A percentile compares a stretch with the other conserved stretches of the same genome.
Evolutionary conservation across 257 asterid genomes (phyloP).

Genomic region (Verbascum thapsus): DNA sequence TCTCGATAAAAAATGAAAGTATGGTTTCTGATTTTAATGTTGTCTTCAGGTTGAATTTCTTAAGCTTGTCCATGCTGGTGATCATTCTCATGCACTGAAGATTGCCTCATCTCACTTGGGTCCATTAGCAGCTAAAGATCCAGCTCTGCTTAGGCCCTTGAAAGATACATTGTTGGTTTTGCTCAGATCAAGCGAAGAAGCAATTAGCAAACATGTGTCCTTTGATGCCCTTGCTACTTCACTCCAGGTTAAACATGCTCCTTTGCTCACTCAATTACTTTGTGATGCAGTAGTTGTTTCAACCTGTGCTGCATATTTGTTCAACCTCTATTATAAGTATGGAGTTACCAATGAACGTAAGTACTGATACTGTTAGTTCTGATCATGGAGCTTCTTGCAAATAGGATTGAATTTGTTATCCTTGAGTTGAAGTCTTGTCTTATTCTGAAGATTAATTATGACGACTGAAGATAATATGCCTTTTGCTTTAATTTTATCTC

Average conservation of each 20-base stretch:
- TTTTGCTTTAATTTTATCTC: too few relatives aligned
- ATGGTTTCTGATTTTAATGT: slow-evolving; percentile 20
- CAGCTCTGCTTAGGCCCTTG: slow-evolving; percentile 76
- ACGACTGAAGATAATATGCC: background rate
- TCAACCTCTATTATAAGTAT: slow-evolving; percentile 8
- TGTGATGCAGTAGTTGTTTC: background rate
- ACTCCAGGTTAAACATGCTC: slow-evolving; percentile 66
- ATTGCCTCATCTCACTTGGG: slow-evolving; percentile 90
- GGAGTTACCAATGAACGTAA: background rate
- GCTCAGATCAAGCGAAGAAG: slow-evolving; percentile 78
- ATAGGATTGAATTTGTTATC: slow-evolving; percentile 8
- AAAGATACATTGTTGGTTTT: slow-evolving; percentile 82
- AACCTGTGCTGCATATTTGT: background rate
- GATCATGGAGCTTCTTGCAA: slow-evolving; percentile 14
- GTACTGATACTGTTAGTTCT: slow-evolving; percentile 11
- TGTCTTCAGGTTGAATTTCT: slow-evolving; percentile 82
- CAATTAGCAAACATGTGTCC: slow-evolving; percentile 54
- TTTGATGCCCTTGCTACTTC: slow-evolving; percentile 87
- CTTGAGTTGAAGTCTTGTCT: background rate
- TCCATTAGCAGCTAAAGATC: slow-evolving; percentile 84
- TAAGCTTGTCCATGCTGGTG: slow-evolving; percentile 73
- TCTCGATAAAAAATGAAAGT: slow-evolving; percentile 11
- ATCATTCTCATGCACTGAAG: slow-evolving; percentile 75
- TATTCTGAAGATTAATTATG: slow-evolving; percentile 9
- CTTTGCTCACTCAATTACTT: slow-evolving; percentile 18